Base-by-base conservation (phyloP, 805 yeast species). In the Huiozyma sinensis region DNA sequence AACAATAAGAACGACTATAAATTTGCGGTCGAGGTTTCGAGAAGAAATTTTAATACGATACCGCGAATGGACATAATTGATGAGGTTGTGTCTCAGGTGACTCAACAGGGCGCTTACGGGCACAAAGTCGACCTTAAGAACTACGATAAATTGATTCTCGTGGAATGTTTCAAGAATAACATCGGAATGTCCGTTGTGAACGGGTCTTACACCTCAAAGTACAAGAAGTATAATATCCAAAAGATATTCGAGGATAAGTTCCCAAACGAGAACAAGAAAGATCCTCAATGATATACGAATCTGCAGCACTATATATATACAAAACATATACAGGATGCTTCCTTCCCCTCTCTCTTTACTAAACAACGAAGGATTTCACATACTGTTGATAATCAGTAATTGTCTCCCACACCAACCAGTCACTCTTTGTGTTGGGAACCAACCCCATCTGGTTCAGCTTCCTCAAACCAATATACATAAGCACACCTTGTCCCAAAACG, bases 401-500 rank as follows among this genome's bases (percentile, higher is more conserved):
- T 2, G 52, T 54, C 57, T 88, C 94, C 89, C 95, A 89, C 6
- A 87, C 79, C 12, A 90, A 66, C 97, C 97, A 92, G 59, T 90
- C 98, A 51, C 95, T 81, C 39, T 73, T 73, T 33, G 79, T 81
- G 53, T 83, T 85, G 24, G 98, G 98, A 47, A 90, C 78, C 50
- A 90, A 68, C 0, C 97, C 97, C 96, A 90, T 85, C 24, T 72
- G 68, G 53, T 83, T 79, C 47, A 92, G 66, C 61, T 92, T 92
- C 78, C 86, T 88, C 12, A 88, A 56, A 2, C 97, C 97, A 33
- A 87, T 76, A 4, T 70, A 75, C 65, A 89, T 67, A 42, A 80
- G 72, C 5, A 75, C 72, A 38, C 79, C 37, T 47, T 75, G 76
- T 44, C 71, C 66, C 8, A 66, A 48, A 6, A 77, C 49, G 52